Conservation (phyloP, 129 eudicot genomes). For the Ambrosia artemisiifolia region DNA sequence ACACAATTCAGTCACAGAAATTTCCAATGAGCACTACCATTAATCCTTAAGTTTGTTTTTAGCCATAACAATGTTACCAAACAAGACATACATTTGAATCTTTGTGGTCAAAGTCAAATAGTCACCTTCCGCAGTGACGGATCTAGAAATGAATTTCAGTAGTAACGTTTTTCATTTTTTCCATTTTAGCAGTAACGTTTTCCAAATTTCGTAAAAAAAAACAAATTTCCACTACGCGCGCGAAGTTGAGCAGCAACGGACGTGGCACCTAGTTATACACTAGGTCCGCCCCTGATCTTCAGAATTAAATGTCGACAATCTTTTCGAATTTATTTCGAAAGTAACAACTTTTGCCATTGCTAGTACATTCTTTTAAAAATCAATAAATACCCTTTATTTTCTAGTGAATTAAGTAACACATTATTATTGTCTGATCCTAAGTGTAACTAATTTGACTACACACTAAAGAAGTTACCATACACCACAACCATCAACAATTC, state of each 20-base stretch:
- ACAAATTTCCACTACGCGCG: too few relatives aligned
- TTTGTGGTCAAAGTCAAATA: slow-evolving; percentile 16
- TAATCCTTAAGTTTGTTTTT: too few relatives aligned
- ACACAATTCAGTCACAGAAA: slow-evolving; percentile 12
- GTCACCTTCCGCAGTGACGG: too few relatives aligned
- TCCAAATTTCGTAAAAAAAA: too few relatives aligned
- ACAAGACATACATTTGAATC: slow-evolving; percentile 6
- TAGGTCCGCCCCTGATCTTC: too few relatives aligned
- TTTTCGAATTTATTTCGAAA: neutral
- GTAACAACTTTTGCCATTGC: neutral
- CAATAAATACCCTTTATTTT: neutral
- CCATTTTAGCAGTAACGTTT: too few relatives aligned
- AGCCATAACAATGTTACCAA: neutral
- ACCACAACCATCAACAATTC: neutral
- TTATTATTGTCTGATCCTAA: neutral
- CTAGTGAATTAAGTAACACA: neutral
- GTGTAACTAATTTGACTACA: slow-evolving; percentile 10
- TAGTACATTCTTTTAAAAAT: neutral
- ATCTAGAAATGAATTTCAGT: too few relatives aligned
- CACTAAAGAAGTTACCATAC: neutral
- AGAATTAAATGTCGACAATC: neutral
- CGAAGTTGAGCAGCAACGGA: too few relatives aligned
- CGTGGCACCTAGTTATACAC: too few relatives aligned
- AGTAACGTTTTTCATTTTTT: too few relatives aligned
- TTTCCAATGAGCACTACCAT: slow-evolving; percentile 2